Percentiles rank a stretch among this genome's conserved stretches.
These are phyloP conservation scores for Inonotus obliquus DNA, from an alignment of 1,284 basidiomycete species.

Conservation along the genomic window DNA sequence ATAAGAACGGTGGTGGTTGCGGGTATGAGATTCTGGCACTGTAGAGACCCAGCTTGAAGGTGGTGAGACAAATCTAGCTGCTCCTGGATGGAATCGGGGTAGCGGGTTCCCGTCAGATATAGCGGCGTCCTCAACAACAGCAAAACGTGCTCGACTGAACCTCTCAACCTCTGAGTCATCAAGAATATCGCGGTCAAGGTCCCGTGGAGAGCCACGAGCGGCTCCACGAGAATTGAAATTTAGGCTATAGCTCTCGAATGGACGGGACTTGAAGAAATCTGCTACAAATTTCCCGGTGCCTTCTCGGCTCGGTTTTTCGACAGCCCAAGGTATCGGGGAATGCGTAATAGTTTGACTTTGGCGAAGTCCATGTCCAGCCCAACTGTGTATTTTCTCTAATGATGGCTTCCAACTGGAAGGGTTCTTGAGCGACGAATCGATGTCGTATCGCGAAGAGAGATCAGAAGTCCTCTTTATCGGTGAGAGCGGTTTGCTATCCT, in stretches of 20 bases:
- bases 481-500: constrained; percentile 10
- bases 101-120: constrained; percentile 21
- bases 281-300: neutral
- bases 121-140: neutral
- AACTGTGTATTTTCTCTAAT: constrained; percentile 3
- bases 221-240: constrained; percentile 1
- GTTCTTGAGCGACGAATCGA: constrained; percentile 44
- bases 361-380: constrained; percentile 13
- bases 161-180: constrained; percentile 1
- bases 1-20: constrained; percentile 44
- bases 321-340: neutral
- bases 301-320: neutral
- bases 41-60: constrained; percentile 22
- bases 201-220: constrained; percentile 11
- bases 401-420: constrained; percentile 30
- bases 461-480: constrained; percentile 29
- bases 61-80: constrained; percentile 26
- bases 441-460: constrained; percentile 52
- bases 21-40: constrained; percentile 18
- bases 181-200: neutral
- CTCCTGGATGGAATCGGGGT: constrained; percentile 30
- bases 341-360: neutral
- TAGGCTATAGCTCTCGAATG: constrained; percentile 7
- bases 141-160: neutral
- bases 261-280: neutral